Base-by-base conservation (phyloP, 768 basidiomycete species). In the Hericium coralloides region DNA sequence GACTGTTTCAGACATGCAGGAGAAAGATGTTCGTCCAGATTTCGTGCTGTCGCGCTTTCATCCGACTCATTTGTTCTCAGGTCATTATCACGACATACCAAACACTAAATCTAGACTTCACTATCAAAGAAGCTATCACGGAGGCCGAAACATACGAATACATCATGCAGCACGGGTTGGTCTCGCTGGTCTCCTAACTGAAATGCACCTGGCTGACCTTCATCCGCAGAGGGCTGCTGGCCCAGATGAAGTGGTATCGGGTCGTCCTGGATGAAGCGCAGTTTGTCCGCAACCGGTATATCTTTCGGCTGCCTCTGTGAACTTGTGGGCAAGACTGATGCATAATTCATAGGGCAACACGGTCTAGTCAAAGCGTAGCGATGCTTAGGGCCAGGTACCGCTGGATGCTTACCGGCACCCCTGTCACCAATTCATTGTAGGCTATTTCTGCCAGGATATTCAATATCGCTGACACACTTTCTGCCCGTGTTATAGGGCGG, bases 391-490 rank as follows among this genome's bases (percentile, higher is more conserved):
- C 84, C 0, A 82, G 77, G 58, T 85, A 86, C 63, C 73, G 89
- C 20, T 93, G 91, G 91, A 82, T 83, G 73, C 73, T 92, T 23
- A 90, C 87, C 0, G 86, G 87, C 38, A 88, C 87, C 0, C 86
- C 87, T 1, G 79, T 88, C 10, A 87, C 86, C 0, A 87, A 89
- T 56, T 81, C 83, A 2, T 69, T 83, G 85, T 86, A 62, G 4
- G 75, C 58, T 57, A 38, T n/a, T 12, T 23, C 41, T 25, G 22
- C 6, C 45, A 15, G 8, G 18, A n/a, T 26, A 17, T n/a, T 8
- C 31, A 31, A 31, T 9, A 31, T 9, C 18, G 15, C 20, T 38
- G 25, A 14, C 48, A 23, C 20, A 1, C 26, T n/a, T n/a, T 47
- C 12, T 23, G 12, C 14, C 54, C 37, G 48, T 31, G 8, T 31